Evolutionary conservation across 495 filamentous ascomycete species (phyloP).

Genomic region (Oidiodendron maius): DNA sequence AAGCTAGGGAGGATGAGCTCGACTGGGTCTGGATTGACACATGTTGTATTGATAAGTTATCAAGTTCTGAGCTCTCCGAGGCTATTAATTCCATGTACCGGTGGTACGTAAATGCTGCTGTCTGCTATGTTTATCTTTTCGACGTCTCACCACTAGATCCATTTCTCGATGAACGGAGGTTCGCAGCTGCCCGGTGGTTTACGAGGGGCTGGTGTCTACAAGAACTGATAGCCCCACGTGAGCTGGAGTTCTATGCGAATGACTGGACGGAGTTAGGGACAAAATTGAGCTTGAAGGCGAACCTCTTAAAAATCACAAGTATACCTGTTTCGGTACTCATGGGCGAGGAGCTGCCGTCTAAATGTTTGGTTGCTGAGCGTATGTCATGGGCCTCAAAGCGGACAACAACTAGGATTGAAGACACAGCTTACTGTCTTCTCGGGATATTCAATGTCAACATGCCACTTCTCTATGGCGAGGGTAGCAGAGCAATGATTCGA

Average conservation of each 20-base stretch:
- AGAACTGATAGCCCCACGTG: background rate
- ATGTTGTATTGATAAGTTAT: constrained; percentile 24
- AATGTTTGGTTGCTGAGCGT: background rate
- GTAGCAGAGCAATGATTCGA: no score
- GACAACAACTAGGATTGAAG: background rate
- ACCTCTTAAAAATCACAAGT: background rate
- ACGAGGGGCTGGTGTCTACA: background rate
- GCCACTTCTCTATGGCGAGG: background rate
- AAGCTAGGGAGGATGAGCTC: constrained; percentile 13
- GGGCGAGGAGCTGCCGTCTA: background rate
- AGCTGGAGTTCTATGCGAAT: background rate
- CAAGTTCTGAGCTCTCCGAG: constrained; percentile 27
- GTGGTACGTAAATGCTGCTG: constrained; percentile 18
- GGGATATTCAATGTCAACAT: constrained; percentile 1
- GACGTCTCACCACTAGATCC: constrained; percentile 8
- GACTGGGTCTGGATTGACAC: constrained; percentile 34
- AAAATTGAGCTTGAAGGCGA: background rate
- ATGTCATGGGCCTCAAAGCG: background rate
- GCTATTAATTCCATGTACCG: no score
- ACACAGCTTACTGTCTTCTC: constrained; percentile 2
- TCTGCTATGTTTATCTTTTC: constrained; percentile 21
- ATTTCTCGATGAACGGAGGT: background rate
- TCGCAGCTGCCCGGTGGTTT: no score
- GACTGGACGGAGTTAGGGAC: background rate
- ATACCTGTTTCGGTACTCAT: background rate